A percentile compares a stretch with the other conserved stretches of the same genome.
phyloP scores from a whole-genome alignment of 352 stramenopile species.

The Thraustochytrium sp. region DNA sequence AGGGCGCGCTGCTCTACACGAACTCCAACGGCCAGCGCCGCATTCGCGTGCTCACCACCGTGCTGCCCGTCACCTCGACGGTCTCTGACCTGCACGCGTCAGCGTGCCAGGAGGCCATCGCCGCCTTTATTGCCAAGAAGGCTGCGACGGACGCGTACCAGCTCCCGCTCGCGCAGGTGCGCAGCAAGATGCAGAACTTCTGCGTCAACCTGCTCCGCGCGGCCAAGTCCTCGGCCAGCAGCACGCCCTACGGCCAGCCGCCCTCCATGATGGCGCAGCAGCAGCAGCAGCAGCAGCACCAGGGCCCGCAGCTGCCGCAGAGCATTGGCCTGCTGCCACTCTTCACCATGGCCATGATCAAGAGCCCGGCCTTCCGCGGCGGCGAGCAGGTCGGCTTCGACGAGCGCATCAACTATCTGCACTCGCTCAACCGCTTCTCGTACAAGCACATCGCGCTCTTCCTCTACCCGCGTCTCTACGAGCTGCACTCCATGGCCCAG shows the following conservation, averaged over 20 bases:
- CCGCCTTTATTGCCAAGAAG: conserved; percentile 39
- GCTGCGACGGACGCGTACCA: not conserved
- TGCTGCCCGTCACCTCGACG: conserved; percentile 10
- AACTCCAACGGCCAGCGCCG: conserved; percentile 89
- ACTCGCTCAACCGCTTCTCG: conserved; percentile 87
- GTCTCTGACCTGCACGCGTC: conserved; percentile 44
- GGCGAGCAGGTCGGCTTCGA: conserved; percentile 92
- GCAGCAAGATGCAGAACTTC: conserved; percentile 25
- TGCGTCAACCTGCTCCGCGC: conserved; percentile 28
- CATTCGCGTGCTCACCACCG: conserved; percentile 64
- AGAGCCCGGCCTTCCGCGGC: conserved; percentile 92
- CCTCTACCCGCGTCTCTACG: conserved; percentile 94
- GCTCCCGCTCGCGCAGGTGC: not conserved
- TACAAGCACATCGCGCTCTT: conserved; percentile 80
- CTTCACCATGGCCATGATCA: conserved; percentile 89
- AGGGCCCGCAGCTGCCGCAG: conserved; percentile 45
- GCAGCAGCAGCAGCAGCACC: conserved; percentile 55
- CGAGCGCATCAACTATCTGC: conserved; percentile 85
- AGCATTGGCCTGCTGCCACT: conserved; percentile 22
- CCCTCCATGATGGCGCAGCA: conserved; percentile 11
- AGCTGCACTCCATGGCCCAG: conserved; percentile 21
- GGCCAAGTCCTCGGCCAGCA: not conserved
- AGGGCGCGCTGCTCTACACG: conserved; percentile 95
- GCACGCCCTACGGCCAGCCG: not conserved
- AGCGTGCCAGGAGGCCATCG: conserved; percentile 47